A percentile compares a stretch with the other conserved stretches of the same genome.
Conservation (phyloP, 2,329 filamentous ascomycete genomes). For the Colletotrichum gloeosporioides region DNA sequence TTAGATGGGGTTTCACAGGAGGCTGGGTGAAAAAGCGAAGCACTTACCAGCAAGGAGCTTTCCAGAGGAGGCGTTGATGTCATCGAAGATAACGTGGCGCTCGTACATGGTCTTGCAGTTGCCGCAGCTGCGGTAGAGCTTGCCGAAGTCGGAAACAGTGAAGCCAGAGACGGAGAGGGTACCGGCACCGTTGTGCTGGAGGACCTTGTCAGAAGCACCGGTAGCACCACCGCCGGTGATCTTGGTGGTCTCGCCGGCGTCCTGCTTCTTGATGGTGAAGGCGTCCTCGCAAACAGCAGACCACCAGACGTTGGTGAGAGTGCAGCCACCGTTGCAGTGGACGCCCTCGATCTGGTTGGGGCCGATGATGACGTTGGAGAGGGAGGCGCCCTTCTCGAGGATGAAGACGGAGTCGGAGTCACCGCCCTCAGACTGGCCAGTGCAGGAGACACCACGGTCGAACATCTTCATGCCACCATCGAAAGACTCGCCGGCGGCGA, state of each 20-base stretch:
- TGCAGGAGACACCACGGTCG: conserved; percentile 46
- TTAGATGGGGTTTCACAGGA: neutral
- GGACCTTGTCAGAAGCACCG: conserved; percentile 15
- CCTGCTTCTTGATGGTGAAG: conserved; percentile 38
- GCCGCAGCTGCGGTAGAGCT: conserved; percentile 23
- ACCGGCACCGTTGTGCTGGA: conserved; percentile 23
- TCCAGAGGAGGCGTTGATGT: conserved; percentile 20
- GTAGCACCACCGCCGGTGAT: conserved; percentile 16
- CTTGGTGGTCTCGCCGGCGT: conserved; percentile 13
- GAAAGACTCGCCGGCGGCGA: conserved; percentile 32
- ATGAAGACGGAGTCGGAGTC: conserved; percentile 48
- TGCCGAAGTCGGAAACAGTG: conserved; percentile 14
- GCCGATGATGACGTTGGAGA: conserved; percentile 52
- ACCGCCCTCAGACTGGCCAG: conserved; percentile 47
- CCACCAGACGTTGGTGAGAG: conserved; percentile 41
- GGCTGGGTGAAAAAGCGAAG: accelerated
- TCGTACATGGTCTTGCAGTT: conserved; percentile 19
- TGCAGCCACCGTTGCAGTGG: conserved; percentile 51
- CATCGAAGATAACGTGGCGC: conserved; percentile 20
- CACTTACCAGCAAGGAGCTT: conserved; percentile 19
- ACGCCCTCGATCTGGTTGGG: conserved; percentile 49
- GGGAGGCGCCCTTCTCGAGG: conserved; percentile 44
- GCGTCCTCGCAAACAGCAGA: conserved; percentile 40
- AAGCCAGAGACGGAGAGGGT: conserved; percentile 20
- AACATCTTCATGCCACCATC: conserved; percentile 35